A percentile compares a stretch with the other conserved stretches of the same genome.
These are phyloP conservation scores for Candida coquimbonensis DNA, from an alignment of 805 yeast species.

Conservation along the genomic window DNA sequence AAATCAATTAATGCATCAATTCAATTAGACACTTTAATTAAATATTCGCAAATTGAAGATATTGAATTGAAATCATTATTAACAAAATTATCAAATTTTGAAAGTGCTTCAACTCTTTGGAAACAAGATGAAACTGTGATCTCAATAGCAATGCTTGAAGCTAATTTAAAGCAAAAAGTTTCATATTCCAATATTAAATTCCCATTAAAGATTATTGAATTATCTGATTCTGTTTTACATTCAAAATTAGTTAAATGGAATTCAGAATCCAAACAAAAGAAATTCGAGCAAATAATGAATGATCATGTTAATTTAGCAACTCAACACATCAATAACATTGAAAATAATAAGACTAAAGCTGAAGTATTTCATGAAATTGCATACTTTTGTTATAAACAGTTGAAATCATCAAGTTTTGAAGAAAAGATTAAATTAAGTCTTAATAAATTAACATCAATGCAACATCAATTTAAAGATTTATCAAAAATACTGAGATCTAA, in stretches of 20 bases:
- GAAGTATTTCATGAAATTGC: conserved; percentile 56
- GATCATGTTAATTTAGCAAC: conserved; percentile 41
- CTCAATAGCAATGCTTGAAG: conserved; percentile 50
- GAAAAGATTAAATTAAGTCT: conserved; percentile 39
- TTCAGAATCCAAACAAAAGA: conserved; percentile 61
- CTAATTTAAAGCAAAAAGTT: conserved; percentile 9
- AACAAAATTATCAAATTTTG: conserved; percentile 24
- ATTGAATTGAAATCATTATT: not conserved
- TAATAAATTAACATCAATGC: conserved; percentile 39
- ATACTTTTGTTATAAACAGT: conserved; percentile 63
- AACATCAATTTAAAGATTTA: not conserved
- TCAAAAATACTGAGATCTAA: conserved; percentile 25
- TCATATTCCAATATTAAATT: conserved; percentile 5
- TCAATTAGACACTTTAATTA: conserved; percentile 33
- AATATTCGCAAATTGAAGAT: conserved; percentile 4
- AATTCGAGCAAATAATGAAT: conserved; percentile 49
- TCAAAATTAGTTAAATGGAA: conserved; percentile 59
- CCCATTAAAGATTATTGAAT: conserved; percentile 6
- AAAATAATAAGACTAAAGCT: conserved; percentile 28
- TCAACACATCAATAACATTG: conserved; percentile 5
- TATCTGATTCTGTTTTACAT: conserved; percentile 25
- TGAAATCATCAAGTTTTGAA: conserved; percentile 36
- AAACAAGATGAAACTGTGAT: conserved; percentile 45
- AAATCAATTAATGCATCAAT: conserved; percentile 45
- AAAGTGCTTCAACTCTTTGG: conserved; percentile 63